These are phyloP conservation scores for Leptoxyphium fumago DNA, from an alignment of 2,329 filamentous ascomycete species.

Conservation along the genomic window DNA sequence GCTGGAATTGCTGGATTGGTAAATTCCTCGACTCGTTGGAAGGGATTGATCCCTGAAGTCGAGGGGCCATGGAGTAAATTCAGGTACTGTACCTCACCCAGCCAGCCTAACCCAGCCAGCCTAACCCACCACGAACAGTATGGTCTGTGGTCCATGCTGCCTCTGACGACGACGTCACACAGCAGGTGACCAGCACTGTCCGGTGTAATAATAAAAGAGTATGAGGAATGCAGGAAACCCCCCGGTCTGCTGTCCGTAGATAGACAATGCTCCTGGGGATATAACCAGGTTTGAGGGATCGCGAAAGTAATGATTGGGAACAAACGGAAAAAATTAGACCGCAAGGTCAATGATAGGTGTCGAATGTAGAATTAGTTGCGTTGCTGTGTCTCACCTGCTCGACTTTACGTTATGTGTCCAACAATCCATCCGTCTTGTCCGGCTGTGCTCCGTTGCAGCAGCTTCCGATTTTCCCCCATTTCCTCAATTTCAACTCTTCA, in stretches of 20 bases:
- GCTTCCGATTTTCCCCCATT: too few species aligned
- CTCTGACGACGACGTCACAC: background rate
- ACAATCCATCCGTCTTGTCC: conserved; percentile 3
- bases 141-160: background rate
- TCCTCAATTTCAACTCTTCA: background rate
- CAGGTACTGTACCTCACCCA: too few species aligned
- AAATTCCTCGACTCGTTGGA: too few species aligned
- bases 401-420: conserved; percentile 11
- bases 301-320: background rate
- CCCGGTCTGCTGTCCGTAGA: background rate
- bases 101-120: too few species aligned
- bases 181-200: background rate
- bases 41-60: too few species aligned
- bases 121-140: background rate
- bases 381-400: conserved; percentile 5
- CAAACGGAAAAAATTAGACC: background rate
- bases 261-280: background rate
- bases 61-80: too few species aligned
- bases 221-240: background rate
- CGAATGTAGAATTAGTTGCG: background rate
- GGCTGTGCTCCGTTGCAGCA: background rate
- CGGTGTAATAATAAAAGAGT: background rate
- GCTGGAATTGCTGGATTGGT: too few species aligned
- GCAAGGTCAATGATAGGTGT: background rate
- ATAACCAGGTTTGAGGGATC: background rate